Percentiles rank a stretch among this genome's conserved stretches.
These are phyloP conservation scores for Maudiozyma bulderi DNA, from an alignment of 805 yeast species.

Conservation along the genomic window DNA sequence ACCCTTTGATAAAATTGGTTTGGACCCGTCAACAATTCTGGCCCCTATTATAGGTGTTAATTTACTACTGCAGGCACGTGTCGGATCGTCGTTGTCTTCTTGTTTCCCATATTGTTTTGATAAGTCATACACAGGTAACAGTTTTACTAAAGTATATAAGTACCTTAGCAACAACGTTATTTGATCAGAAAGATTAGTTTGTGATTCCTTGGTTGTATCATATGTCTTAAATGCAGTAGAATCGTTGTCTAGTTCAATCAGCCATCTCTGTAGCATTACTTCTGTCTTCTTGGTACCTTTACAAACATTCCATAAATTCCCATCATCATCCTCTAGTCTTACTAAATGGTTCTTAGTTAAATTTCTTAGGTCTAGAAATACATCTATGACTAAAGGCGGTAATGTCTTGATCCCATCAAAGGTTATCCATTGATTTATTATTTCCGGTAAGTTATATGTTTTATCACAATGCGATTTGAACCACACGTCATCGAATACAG, in stretches of 20 bases:
- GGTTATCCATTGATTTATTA: conserved; percentile 55
- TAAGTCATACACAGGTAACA: conserved; percentile 66
- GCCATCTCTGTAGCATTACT: conserved; percentile 92
- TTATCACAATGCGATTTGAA: conserved; percentile 1
- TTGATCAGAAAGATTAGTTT: conserved; percentile 63
- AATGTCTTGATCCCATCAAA: conserved; percentile 36
- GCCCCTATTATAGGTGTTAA: conserved; percentile 35
- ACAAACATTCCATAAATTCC: conserved; percentile 46
- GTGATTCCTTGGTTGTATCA: conserved; percentile 34
- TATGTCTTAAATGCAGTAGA: conserved; percentile 29
- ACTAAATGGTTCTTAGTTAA: conserved; percentile 49
- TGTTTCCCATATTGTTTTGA: conserved; percentile 34
- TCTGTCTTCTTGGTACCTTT: conserved; percentile 61
- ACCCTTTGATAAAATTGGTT: conserved; percentile 71
- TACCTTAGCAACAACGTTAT: conserved; percentile 66
- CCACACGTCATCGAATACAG: conserved; percentile 8
- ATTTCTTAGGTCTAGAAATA: conserved; percentile 58
- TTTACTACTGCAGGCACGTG: not conserved
- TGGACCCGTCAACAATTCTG: conserved; percentile 64
- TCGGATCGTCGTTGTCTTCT: not conserved
- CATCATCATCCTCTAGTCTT: conserved; percentile 46
- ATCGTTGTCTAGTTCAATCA: conserved; percentile 58
- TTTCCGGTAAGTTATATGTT: conserved; percentile 8
- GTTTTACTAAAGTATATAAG: conserved; percentile 51
- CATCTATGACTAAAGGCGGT: conserved; percentile 82